Evolutionary conservation across 1,284 basidiomycete genomes (phyloP), one percentile per base, ranked within the genome.

Genomic region (Filobasidium uniguttulatum): DNA sequence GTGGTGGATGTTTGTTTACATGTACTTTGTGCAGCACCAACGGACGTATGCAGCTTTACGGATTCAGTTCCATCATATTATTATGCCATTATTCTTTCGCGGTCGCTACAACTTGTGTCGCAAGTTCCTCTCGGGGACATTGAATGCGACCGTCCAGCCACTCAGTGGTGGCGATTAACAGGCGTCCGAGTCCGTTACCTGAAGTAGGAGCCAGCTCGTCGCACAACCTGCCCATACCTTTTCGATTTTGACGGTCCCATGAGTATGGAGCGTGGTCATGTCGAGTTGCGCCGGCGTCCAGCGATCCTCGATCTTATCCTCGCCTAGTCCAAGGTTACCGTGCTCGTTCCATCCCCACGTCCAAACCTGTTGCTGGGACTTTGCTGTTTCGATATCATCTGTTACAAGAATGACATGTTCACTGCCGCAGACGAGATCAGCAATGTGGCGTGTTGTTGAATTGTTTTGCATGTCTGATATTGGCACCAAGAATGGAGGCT

Each of bases 331-430:
- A 14, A 93, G 72, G 65, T 91, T 94, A 10, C 89, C 89, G 62
- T 93, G 89, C 65, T 94, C 89, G 64, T 93, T 94, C 89, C 89
- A 93, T 0, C 89, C 89, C 82, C 88, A 91, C 0, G 78, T 82
- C 76, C 77, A 83, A 1, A 89, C 75, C 54, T 77, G 40, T 9
- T 33, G 49, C n/a, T 48, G 49, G 19, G 44, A 38, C 10, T 47
- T 30, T n/a, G 54, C 53, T 4, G 52, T 36, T 4, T 41, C 30
- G 9, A 15, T 26, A 12, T 8, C 34, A 22, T 22, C 23, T 3
- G 30, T 43, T 28, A 54, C 22, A 6, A 72, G 68, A 2, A 91
- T 67, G 3, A 85, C 74, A 65, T 93, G 88, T 62, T 93, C 88
- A 57, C 83, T 85, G 5, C 88, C 88, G 50, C 82, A 83, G 0